Evolutionary conservation across 106 monocot species (phyloP), one percentile per base, ranked within the genome.

Genomic region (Platanthera guangdongensis): DNA sequence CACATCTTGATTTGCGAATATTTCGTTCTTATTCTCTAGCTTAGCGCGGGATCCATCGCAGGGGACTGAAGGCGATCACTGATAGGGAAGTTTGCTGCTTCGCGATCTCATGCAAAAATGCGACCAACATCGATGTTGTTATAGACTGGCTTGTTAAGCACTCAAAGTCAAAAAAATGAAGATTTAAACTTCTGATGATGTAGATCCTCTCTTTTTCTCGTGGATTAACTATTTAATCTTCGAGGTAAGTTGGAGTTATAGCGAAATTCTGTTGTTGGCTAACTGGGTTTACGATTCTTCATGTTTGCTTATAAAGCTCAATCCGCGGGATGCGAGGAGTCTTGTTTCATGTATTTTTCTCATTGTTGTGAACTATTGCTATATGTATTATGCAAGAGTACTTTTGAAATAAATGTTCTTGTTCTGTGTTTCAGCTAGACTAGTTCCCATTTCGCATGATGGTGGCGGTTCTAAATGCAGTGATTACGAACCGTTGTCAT

Each of bases 141-240:
- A 93, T 96, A 19, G 89, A 93, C 81, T 96, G 96, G 96, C 93
- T 96, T 30, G 89, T 96, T 80, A 96, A 96, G 85, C 88, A 96
- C 83, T 90, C 96, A 6, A 96, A 91, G 72, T 87, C 86, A 8
- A 90, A 90, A 57, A 95, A 83, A 60, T 92, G 76, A 92, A 52
- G 64, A 59, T 59, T 59, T 59, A 19, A 6, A 19, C 22, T 13
- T 39, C 67, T 52, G 75, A 6, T 76, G 8, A 16, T 51, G 19
- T 25, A 30, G 22, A 69, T 30, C 48, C 52, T 11, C 7, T 39
- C 2, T 21, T 25, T 18, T 6, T 76, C 71, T 32, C 74, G 52
- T 18, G 4, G 19, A 60, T 60, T 7, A 2, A 18, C 21, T 60
- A 16, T 7, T 60, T 19, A 21, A 60, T 5, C 16, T 18, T 60